Conservation (phyloP, 2,329 filamentous ascomycete species). For the Pseudofabraea citricarpa region DNA sequence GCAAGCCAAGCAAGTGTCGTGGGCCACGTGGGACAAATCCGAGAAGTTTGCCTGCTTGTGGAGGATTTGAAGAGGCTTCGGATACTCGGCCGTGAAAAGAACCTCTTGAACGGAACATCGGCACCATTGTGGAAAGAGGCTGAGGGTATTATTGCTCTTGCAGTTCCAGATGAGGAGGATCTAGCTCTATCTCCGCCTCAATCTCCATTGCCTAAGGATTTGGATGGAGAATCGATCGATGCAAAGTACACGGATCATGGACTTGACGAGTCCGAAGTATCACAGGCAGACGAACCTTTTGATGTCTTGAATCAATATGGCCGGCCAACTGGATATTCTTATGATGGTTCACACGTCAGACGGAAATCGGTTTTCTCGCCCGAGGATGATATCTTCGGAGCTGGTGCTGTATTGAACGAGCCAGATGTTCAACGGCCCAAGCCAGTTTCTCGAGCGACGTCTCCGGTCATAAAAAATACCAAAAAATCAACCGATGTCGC, state of each 20-base stretch:
- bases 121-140: slow-evolving; percentile 71
- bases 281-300: slow-evolving; percentile 45
- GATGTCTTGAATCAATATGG: slow-evolving; percentile 22
- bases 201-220: slow-evolving; percentile 32
- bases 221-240: slow-evolving; percentile 41
- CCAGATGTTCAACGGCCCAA: slow-evolving; percentile 26
- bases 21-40: slow-evolving; percentile 77
- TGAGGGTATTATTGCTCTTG: slow-evolving; percentile 82
- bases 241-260: slow-evolving; percentile 34
- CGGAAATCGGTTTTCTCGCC: slow-evolving; percentile 60
- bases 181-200: slow-evolving; percentile 21
- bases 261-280: slow-evolving; percentile 37
- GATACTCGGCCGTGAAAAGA: slow-evolving; percentile 62
- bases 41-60: slow-evolving; percentile 75
- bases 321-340: slow-evolving; percentile 28
- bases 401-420: slow-evolving; percentile 14
- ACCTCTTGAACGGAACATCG: slow-evolving; percentile 56
- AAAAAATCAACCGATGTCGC: slow-evolving; percentile 41
- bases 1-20: slow-evolving; percentile 78
- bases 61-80: slow-evolving; percentile 78
- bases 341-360: slow-evolving; percentile 46
- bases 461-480: slow-evolving; percentile 22
- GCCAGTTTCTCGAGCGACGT: slow-evolving; percentile 13
- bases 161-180: slow-evolving; percentile 62
- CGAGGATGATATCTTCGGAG: slow-evolving; percentile 61